Conservation (phyloP, 2,329 filamentous ascomycete species). For the Zalaria sp. region DNA sequence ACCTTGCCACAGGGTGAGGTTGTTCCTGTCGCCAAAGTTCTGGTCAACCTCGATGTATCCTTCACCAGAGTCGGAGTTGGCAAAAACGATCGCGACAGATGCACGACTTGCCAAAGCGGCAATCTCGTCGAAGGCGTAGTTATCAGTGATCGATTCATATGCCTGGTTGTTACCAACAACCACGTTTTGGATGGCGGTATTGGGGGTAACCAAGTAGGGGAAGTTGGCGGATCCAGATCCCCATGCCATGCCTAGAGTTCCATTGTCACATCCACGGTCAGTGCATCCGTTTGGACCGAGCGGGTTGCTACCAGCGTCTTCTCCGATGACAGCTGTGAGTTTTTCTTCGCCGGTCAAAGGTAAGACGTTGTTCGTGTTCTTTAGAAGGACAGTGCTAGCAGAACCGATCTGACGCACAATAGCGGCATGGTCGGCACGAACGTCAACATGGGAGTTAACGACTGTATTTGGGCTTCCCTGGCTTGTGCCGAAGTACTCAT, state of each 20-base stretch:
- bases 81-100: slow-evolving; percentile 30
- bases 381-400: slow-evolving; percentile 34
- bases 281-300: slow-evolving; percentile 32
- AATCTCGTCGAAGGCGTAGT: slow-evolving; percentile 11
- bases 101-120: slow-evolving; percentile 15
- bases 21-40: slow-evolving; percentile 32
- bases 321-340: slow-evolving; percentile 34
- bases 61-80: slow-evolving; percentile 34
- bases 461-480: slow-evolving; percentile 40
- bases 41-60: slow-evolving; percentile 31
- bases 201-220: slow-evolving; percentile 16
- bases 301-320: slow-evolving; percentile 32
- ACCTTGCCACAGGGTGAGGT: slow-evolving; percentile 32
- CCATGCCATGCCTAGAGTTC: slow-evolving; percentile 33
- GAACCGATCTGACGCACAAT: slow-evolving; percentile 53
- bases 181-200: slow-evolving; percentile 15
- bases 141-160: slow-evolving; percentile 14
- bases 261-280: slow-evolving; percentile 30
- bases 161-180: slow-evolving; percentile 9
- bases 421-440: slow-evolving; percentile 55
- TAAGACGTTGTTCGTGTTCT: slow-evolving; percentile 28
- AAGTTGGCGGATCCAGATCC: slow-evolving; percentile 28
- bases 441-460: slow-evolving; percentile 67
- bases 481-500: slow-evolving; percentile 46
- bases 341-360: slow-evolving; percentile 31